Base-by-base conservation (phyloP, 2,329 filamentous ascomycete genomes). In the Emergomyces pasteurianus region DNA sequence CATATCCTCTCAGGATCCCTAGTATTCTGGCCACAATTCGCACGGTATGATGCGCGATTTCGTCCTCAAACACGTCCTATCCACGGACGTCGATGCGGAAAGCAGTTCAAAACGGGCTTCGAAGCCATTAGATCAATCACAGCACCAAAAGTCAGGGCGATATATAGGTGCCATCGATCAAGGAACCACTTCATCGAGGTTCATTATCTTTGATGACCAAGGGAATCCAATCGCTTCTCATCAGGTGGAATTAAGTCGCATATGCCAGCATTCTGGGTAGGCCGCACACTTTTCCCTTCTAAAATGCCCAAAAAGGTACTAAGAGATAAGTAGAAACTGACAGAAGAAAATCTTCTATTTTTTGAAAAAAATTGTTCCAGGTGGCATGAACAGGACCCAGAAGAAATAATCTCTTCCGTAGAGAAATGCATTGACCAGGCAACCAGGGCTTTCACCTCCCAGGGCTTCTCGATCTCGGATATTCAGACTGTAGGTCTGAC, bases 161-260 rank as follows among this genome's bases (percentile, higher is more conserved):
- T 95, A 89, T 69, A 86, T 95, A 63, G 91, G 90, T 63, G 89
- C 88, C 67, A 92, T 96, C 71, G 91, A 96, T 71, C 90, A 95
- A 70, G 91, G 91, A 62, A 96, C 91, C 14, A 96, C 91, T 38
- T 92, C 88, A 62, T 89, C 90, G 40, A 83, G 91, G 43, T 96
- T 96, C 75, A 83, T 96, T 67, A 92, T 96, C 71, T 96, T 96
- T 77, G 86, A 95, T 74, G 85, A 84, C 65, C 77, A 83, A 49
- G 90, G 91, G 60, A 85, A 88, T 62, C 88, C 89, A 3, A 83
- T 94, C 52, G 90, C 88, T 43, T 86, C 85, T 67, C 90, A 95
- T 72, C 91, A 95, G 75, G 85, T 92, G 65, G 90, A 95, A 72
- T 92, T 95, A 70, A 84, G 85, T 65, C 92, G 95, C 72, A 83